Conservation (phyloP, 2,329 filamentous ascomycete species). For the Berkeleyomyces rouxiae region DNA sequence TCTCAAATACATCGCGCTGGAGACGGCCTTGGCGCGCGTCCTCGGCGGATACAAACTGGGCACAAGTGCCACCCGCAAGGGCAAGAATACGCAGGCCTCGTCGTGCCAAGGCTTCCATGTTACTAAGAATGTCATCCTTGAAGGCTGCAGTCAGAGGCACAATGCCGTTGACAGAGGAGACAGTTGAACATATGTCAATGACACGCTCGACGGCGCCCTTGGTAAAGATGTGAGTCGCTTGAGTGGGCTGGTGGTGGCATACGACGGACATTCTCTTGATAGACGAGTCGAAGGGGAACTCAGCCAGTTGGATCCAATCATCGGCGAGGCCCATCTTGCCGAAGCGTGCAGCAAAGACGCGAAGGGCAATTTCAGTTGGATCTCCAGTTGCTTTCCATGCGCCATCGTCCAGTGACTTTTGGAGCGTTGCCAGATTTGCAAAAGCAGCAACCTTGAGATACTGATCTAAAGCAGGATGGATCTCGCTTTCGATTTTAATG, state of each 20-base stretch:
- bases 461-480: conserved; percentile 8
- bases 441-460: conserved; percentile 4
- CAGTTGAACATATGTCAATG: too few relatives aligned
- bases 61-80: conserved; percentile 36
- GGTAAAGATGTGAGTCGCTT: conserved; percentile 31
- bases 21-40: conserved; percentile 5
- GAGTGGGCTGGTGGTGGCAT: conserved; percentile 27
- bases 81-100: conserved; percentile 54
- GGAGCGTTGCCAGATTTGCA: too few relatives aligned
- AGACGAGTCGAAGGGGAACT: conserved; percentile 57
- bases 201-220: conserved; percentile 30
- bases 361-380: conserved; percentile 57
- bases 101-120: conserved; percentile 36
- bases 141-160: conserved; percentile 33
- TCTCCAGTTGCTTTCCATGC: conserved; percentile 46
- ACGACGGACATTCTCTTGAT: conserved; percentile 63
- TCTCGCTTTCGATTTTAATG: conserved; percentile 23
- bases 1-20: conserved; percentile 37
- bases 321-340: conserved; percentile 22
- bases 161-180: conserved; percentile 29
- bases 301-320: conserved; percentile 31
- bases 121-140: conserved; percentile 29
- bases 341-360: conserved; percentile 59
- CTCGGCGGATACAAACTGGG: conserved; percentile 22
- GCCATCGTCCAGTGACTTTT: conserved; percentile 13